phyloP scores from a whole-genome alignment of 805 yeast genomes.

The Huiozyma sinensis region DNA sequence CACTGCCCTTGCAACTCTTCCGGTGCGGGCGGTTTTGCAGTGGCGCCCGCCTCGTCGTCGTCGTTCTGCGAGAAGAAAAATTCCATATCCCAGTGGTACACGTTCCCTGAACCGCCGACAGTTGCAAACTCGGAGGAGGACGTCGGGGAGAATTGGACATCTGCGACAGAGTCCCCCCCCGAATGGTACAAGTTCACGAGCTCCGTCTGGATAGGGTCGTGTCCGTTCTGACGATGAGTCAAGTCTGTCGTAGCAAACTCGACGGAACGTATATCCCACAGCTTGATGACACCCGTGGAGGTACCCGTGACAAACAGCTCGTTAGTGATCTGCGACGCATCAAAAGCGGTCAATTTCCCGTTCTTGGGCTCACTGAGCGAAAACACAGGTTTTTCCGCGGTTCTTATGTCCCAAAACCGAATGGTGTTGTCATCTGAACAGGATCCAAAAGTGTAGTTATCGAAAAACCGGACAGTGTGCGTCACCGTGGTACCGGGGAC shows the following conservation, averaged over 20 bases:
- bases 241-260: slow-evolving; percentile 18
- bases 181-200: slow-evolving; percentile 21
- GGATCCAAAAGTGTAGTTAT: slow-evolving; percentile 23
- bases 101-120: slow-evolving; percentile 26
- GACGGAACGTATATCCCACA: slow-evolving; percentile 28
- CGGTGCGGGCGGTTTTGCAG: slow-evolving; percentile 24
- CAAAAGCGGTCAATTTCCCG: slow-evolving; percentile 23
- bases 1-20: slow-evolving; percentile 23
- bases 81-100: slow-evolving; percentile 30
- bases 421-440: slow-evolving; percentile 26
- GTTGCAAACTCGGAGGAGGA: slow-evolving; percentile 24
- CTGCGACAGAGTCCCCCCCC: slow-evolving; percentile 26
- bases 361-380: slow-evolving; percentile 17
- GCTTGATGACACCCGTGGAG: slow-evolving; percentile 23
- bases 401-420: slow-evolving; percentile 27
- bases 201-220: slow-evolving; percentile 22
- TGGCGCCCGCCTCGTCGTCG: slow-evolving; percentile 33
- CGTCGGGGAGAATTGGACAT: slow-evolving; percentile 22
- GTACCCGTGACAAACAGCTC: slow-evolving; percentile 26
- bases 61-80: slow-evolving; percentile 33
- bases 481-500: slow-evolving; percentile 26
- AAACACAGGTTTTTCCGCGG: slow-evolving; percentile 20
- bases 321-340: slow-evolving; percentile 19
- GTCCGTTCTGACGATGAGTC: slow-evolving; percentile 20
- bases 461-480: slow-evolving; percentile 24